These are phyloP conservation scores for Penicillium atrosanguineum DNA, from an alignment of 495 filamentous ascomycete genomes.

Conservation along the genomic window DNA sequence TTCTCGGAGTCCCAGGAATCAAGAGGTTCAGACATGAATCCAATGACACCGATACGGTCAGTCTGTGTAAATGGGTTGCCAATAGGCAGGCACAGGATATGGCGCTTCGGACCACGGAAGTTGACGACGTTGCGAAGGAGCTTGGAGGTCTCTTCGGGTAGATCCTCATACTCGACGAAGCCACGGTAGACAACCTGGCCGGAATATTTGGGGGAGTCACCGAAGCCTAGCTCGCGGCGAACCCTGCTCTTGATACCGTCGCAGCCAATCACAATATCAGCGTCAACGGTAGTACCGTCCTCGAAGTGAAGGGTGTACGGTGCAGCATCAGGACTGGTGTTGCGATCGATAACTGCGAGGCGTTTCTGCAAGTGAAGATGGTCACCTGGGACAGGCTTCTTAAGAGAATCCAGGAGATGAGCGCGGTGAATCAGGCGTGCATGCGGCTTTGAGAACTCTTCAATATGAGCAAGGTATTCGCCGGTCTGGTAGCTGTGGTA, in stretches of 20 bases:
- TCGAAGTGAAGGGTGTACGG: conserved; percentile 40
- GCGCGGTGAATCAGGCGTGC: conserved; percentile 33
- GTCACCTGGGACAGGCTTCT: conserved; percentile 24
- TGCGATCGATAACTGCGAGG: conserved; percentile 20
- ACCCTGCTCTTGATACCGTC: conserved; percentile 60
- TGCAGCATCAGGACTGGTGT: conserved; percentile 2
- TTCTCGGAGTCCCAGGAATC: conserved; percentile 31
- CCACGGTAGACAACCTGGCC: conserved; percentile 56
- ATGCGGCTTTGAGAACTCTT: conserved; percentile 30
- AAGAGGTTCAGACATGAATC: conserved; percentile 32
- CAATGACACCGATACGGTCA: conserved; percentile 27
- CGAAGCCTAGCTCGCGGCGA: conserved; percentile 38
- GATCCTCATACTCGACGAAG: conserved; percentile 36
- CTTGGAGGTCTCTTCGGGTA: conserved; percentile 23
- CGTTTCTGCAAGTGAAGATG: conserved; percentile 20
- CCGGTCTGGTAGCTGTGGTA: conserved; percentile 27
- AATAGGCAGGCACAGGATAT: conserved; percentile 28
- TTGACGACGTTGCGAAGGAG: conserved; percentile 28
- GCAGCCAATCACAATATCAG: conserved; percentile 56
- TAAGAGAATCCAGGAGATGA: conserved; percentile 36
- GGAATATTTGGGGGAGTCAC: conserved; percentile 41
- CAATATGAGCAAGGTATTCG: conserved; percentile 27
- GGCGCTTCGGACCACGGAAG: conserved; percentile 29
- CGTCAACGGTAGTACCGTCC: conserved; percentile 40
- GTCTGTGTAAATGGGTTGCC: conserved; percentile 25